Conservation (phyloP, 2,329 filamentous ascomycete species). For the Colletotrichum orchidophilum region DNA sequence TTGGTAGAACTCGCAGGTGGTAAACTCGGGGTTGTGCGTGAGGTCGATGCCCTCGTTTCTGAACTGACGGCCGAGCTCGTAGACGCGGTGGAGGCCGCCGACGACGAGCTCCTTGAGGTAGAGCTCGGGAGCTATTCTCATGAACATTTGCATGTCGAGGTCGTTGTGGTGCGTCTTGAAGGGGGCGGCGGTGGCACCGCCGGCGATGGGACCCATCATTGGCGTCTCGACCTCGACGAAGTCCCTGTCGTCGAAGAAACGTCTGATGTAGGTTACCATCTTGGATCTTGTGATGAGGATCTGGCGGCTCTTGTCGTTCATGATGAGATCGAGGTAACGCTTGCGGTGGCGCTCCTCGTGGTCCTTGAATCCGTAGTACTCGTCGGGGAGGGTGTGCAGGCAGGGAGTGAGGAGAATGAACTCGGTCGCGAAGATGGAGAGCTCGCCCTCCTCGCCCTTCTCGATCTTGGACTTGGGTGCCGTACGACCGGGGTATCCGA, state of each 20-base stretch:
- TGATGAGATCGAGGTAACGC: constrained; percentile 93
- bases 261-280: constrained; percentile 88
- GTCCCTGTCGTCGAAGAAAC: constrained; percentile 86
- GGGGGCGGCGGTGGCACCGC: constrained; percentile 93
- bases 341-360: constrained; percentile 93
- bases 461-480: constrained; percentile 88
- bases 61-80: constrained; percentile 96
- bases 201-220: constrained; percentile 96
- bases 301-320: constrained; percentile 88
- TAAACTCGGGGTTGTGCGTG: constrained; percentile 99
- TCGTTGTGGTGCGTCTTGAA: constrained; percentile 98
- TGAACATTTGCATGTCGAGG: constrained; percentile 90
- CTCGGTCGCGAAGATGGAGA: constrained; percentile 92
- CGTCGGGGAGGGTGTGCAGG: constrained; percentile 87
- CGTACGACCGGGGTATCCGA: constrained; percentile 82
- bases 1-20: constrained; percentile 96
- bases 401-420: constrained; percentile 89
- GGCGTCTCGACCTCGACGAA: constrained; percentile 97
- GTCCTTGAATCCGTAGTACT: constrained; percentile 95
- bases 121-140: constrained; percentile 85
- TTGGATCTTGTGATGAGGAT: constrained; percentile 87
- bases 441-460: constrained; percentile 83
- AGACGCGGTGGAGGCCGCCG: constrained; percentile 92
- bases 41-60: constrained; percentile 91
- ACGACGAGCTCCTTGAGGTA: constrained; percentile 97